Percentiles rank a stretch among this genome's conserved stretches.
Conservation (phyloP, 1,284 basidiomycete species). For the Tetrapyrgos nigripes region DNA sequence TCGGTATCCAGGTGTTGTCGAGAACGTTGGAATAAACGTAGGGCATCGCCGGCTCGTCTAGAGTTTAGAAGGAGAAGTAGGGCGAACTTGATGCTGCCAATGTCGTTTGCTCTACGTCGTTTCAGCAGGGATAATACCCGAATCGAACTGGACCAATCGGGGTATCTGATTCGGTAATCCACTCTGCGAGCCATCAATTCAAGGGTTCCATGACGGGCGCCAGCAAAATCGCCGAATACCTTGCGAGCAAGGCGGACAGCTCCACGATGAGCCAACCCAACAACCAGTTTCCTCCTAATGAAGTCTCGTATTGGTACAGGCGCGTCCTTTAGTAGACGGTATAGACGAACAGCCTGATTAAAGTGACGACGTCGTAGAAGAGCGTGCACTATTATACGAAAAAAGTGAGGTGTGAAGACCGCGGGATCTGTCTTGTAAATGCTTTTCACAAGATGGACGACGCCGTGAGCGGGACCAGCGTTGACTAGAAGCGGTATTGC, state of each 20-base stretch:
- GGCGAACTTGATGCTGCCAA: conserved; percentile 31
- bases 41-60: conserved; percentile 47
- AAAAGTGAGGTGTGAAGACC: conserved; percentile 42
- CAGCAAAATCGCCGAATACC: neutral
- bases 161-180: neutral
- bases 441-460: conserved; percentile 37
- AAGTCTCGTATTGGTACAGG: conserved; percentile 20
- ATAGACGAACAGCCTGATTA: conserved; percentile 33
- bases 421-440: conserved; percentile 33
- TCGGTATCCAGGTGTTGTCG: conserved; percentile 32
- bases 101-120: neutral
- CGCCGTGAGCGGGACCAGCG: conserved; percentile 35
- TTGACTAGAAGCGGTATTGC: conserved; percentile 42
- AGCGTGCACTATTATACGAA: conserved; percentile 37
- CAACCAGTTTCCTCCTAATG: conserved; percentile 30
- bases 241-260: conserved; percentile 5
- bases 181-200: neutral
- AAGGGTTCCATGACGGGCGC: conserved; percentile 1
- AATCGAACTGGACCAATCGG: neutral
- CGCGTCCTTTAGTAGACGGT: conserved; percentile 19
- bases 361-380: conserved; percentile 39
- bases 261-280: conserved; percentile 8
- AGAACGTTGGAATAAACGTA: conserved; percentile 42
- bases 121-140: neutral
- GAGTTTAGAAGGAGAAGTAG: conserved; percentile 41